These are phyloP conservation scores for Ustilago vetiveriae DNA, from an alignment of 1,284 basidiomycete species.

Conservation along the genomic window DNA sequence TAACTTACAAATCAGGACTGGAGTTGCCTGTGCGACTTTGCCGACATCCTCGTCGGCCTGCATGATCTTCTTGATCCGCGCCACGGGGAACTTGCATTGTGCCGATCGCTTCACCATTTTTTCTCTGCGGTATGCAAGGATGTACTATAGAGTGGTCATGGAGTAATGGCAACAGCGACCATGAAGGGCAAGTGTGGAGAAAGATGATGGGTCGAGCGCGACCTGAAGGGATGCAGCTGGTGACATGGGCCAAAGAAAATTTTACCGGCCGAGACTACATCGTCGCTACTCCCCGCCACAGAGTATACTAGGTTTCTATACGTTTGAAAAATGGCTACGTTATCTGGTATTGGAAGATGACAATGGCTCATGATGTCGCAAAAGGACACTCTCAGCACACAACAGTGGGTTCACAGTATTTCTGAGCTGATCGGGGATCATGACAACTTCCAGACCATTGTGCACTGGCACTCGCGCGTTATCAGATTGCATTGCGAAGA, in stretches of 20 bases:
- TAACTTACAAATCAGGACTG: constrained; percentile 95
- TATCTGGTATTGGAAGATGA: too few relatives aligned
- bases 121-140: too few relatives aligned
- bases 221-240: not conserved
- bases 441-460: too few relatives aligned
- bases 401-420: too few relatives aligned
- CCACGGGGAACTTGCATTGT: constrained; percentile 69
- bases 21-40: constrained; percentile 96
- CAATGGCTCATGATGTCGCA: too few relatives aligned
- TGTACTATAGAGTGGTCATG: not conserved
- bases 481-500: not conserved
- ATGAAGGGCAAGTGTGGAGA: not conserved
- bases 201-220: not conserved
- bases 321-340: too few relatives aligned
- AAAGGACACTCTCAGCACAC: too few relatives aligned
- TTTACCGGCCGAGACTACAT: not conserved
- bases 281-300: not conserved
- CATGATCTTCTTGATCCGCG: constrained; percentile 99
- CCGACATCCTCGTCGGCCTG: constrained; percentile 99
- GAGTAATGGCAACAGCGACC: too few relatives aligned
- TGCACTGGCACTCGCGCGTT: too few relatives aligned
- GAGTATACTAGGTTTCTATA: too few relatives aligned
- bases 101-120: constrained; percentile 62
- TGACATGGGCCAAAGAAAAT: not conserved
- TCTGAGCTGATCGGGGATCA: too few relatives aligned